Conservation (phyloP, 164 flowering plant species). For the grape (Vitis vinifera) region DNA sequence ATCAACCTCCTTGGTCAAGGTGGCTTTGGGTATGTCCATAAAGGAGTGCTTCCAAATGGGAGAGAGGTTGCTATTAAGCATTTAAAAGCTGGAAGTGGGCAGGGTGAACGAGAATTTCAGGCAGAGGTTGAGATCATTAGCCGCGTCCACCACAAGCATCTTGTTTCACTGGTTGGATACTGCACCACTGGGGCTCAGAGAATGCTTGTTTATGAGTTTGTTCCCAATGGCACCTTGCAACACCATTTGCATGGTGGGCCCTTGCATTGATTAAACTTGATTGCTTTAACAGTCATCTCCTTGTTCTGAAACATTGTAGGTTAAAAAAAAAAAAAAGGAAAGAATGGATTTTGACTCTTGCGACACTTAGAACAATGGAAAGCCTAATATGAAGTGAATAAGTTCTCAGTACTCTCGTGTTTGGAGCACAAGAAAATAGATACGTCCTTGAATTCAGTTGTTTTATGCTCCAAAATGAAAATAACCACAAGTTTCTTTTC, state of each 20-base stretch:
- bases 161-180: conserved; percentile 43
- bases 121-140: conserved; percentile 44
- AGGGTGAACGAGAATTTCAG: conserved; percentile 52
- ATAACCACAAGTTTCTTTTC: too few relatives aligned
- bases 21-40: conserved; percentile 48
- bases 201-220: conserved; percentile 48
- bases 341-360: not conserved
- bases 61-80: conserved; percentile 45
- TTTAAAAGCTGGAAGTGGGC: conserved; percentile 45
- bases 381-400: too few relatives aligned
- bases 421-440: too few relatives aligned
- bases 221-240: conserved; percentile 39
- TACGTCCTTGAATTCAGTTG: too few relatives aligned
- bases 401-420: too few relatives aligned
- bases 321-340: too few relatives aligned
- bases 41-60: conserved; percentile 38
- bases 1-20: conserved; percentile 47
- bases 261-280: not conserved
- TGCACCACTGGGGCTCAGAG: conserved; percentile 37
- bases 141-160: conserved; percentile 44
- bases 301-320: not conserved
- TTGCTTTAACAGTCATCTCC: not conserved
- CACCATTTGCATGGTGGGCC: conserved; percentile 43
- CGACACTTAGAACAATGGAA: not conserved
- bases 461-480: too few relatives aligned